Percentiles rank a stretch among this genome's conserved stretches.
Evolutionary conservation across 352 stramenopile species (phyloP).

Genomic region (Phytophthora cactorum): DNA sequence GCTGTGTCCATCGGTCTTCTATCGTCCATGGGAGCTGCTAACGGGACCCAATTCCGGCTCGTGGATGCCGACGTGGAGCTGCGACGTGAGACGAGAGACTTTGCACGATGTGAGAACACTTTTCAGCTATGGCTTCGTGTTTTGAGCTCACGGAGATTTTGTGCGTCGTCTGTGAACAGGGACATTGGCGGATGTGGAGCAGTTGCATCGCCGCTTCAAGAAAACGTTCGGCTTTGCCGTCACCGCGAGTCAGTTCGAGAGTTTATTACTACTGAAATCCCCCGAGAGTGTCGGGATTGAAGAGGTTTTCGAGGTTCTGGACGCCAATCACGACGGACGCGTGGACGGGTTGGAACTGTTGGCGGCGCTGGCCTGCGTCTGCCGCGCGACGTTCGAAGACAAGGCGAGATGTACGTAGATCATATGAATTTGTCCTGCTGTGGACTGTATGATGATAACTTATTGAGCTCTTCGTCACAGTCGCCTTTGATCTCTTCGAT

Average conservation of each 20-base stretch:
- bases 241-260: constrained; percentile 79
- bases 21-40: constrained; percentile 53
- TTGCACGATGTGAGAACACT: constrained; percentile 62
- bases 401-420: constrained; percentile 70
- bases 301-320: constrained; percentile 78
- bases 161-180: constrained; percentile 35
- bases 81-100: constrained; percentile 77
- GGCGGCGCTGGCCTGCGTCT: constrained; percentile 71
- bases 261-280: constrained; percentile 67
- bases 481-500: constrained; percentile 63
- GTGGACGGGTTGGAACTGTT: constrained; percentile 86
- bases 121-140: background rate
- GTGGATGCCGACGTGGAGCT: constrained; percentile 70
- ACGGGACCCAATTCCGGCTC: constrained; percentile 57
- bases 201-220: constrained; percentile 66
- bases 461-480: constrained; percentile 7
- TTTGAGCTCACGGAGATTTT: background rate
- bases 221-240: constrained; percentile 82
- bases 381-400: constrained; percentile 77
- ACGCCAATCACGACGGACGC: constrained; percentile 73
- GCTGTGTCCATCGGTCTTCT: too few relatives aligned
- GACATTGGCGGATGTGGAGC: constrained; percentile 69
- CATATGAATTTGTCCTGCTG: background rate
- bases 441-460: constrained; percentile 24
- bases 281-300: constrained; percentile 65